Evolutionary conservation across 345 rosid genomes (phyloP).

Genomic region (Clausena lansium): DNA sequence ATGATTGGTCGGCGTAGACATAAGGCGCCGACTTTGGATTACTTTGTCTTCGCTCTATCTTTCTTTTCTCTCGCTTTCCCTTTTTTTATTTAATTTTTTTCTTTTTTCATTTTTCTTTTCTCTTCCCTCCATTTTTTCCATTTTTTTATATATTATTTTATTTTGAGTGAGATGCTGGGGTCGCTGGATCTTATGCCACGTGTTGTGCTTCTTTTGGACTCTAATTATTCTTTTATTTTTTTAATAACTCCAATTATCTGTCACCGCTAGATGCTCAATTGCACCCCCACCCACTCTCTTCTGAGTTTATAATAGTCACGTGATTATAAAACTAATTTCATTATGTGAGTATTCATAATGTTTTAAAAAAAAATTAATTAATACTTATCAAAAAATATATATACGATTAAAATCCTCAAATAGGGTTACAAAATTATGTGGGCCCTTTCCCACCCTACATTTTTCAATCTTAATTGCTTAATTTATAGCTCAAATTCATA

Average conservation of each 20-base stretch:
- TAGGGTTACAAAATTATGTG: no score
- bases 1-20: constrained; percentile 55
- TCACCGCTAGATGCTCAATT: background rate
- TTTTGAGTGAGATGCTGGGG: background rate
- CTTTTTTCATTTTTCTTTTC: background rate
- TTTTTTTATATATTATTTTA: background rate
- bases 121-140: background rate
- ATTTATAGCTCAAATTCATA: no score
- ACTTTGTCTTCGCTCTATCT: constrained; percentile 32
- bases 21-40: constrained; percentile 56
- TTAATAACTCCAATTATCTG: background rate
- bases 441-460: no score
- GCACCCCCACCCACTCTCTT: background rate
- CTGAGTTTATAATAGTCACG: background rate
- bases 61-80: background rate
- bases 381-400: no score
- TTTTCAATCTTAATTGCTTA: no score
- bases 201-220: constrained; percentile 3
- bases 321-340: no score
- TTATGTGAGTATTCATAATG: no score
- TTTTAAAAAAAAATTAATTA: no score
- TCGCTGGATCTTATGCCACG: constrained; percentile 7
- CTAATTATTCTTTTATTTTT: no score
- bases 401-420: no score
- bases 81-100: background rate